Conservation (phyloP, 352 stramenopile species). For the Globisporangium lucens region DNA sequence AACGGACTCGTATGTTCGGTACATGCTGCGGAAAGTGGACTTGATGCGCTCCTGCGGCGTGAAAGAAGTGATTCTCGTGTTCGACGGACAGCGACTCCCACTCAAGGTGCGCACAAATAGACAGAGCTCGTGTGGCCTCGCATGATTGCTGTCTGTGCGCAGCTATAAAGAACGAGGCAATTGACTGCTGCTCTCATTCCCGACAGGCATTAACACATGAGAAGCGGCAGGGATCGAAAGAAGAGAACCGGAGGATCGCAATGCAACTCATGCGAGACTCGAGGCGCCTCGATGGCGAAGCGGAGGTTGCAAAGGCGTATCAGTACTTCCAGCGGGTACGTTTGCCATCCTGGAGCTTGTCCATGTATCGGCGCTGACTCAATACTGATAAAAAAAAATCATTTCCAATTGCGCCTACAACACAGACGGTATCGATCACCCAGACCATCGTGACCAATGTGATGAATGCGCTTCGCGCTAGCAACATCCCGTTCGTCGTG, state of each 20-base stretch:
- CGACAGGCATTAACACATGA: conserved; percentile 56
- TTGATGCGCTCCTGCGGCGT: conserved; percentile 54
- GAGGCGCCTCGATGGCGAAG: conserved; percentile 39
- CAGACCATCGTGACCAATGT: conserved; percentile 55
- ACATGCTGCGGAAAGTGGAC: conserved; percentile 75
- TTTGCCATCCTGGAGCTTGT: background rate
- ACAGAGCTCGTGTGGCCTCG: background rate
- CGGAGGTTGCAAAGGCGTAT: conserved; percentile 57
- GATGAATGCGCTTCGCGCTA: conserved; percentile 45
- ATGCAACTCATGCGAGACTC: conserved; percentile 49
- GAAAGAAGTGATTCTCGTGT: conserved; percentile 60
- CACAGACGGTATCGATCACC: conserved; percentile 63
- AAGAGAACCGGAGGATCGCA: conserved; percentile 52
- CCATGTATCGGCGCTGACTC: background rate
- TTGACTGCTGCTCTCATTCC: background rate
- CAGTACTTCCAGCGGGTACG: conserved; percentile 51
- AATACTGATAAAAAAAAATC: background rate
- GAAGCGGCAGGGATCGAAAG: conserved; percentile 54
- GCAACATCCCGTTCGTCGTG: conserved; percentile 55
- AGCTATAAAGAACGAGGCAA: no score
- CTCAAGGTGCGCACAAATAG: conserved; percentile 42
- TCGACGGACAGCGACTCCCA: conserved; percentile 70
- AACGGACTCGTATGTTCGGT: conserved; percentile 64
- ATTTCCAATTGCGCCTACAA: background rate
- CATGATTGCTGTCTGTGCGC: background rate